Base-by-base conservation (phyloP, 176 grass and related monocot genomes). In the Cocos nucifera region DNA sequence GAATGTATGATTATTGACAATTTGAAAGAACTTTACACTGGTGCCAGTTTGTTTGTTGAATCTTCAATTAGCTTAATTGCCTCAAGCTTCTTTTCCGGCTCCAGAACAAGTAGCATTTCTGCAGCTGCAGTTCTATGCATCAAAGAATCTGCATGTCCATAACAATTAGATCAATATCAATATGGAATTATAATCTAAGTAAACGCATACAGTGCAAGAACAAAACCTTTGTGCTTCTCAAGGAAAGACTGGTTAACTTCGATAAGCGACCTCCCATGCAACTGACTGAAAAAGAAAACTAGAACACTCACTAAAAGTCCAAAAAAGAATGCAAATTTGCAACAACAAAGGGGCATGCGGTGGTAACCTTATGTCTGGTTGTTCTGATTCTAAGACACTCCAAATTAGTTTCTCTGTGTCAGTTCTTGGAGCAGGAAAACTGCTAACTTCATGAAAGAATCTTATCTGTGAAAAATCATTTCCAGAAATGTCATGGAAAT, bases 1-100 rank as follows among this genome's bases (percentile, higher is more conserved):
- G 35, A 44, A 44, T 44, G 6, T 44, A 44, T 44, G 6, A 9
- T 3, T 44, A 44, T 44, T 9, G 35, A 44, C 35, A 44, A 44
- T 44, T 44, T 44, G 35, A 1, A 9, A 44, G 35, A 44, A 44
- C 35, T 86, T 44, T 93, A 98, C 94, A 85, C 88, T 57, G 77
- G 72, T 2, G 81, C 76, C 18, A 62, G 64, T 22, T 28, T 86
- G 75, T 92, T 92, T 83, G 67, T 60, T 15, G 94, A 98, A 73
- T 98, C 82, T 77, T 98, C 94, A 65, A 98, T 98, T 89, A 98
- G 69, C 51, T 89, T 89, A 64, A 98, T 86, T 10, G 85, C 85
- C 54, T 93, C 79, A 28, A 59, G 44, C 67, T 89, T 98, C 82
- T 72, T 98, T 50, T 89, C 79, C 65, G 88, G 77, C 49, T 93